These are phyloP conservation scores for Wakefieldia striispora DNA, from an alignment of 768 basidiomycete species.

Conservation along the genomic window DNA sequence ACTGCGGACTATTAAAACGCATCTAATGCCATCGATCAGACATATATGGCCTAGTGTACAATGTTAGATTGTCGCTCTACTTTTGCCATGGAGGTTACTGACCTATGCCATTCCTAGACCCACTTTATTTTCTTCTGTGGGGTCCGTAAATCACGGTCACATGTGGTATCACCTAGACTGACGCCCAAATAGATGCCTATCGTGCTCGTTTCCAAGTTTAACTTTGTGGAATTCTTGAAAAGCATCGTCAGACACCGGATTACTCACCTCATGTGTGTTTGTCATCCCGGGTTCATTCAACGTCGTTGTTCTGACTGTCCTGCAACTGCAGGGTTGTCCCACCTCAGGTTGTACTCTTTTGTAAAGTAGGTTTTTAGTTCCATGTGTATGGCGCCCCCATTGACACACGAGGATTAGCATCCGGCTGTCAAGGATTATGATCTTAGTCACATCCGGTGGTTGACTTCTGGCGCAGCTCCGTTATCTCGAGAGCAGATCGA, in stretches of 20 bases:
- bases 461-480: slow-evolving; percentile 56
- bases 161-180: not conserved
- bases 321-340: slow-evolving; percentile 38
- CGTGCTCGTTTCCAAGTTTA: slow-evolving; percentile 46
- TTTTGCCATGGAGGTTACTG: not conserved
- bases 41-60: slow-evolving; percentile 65
- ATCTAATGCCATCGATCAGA: slow-evolving; percentile 35
- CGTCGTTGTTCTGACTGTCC: not conserved
- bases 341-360: slow-evolving; percentile 47
- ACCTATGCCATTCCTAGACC: slow-evolving; percentile 41
- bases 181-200: slow-evolving; percentile 44
- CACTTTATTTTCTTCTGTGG: slow-evolving; percentile 56
- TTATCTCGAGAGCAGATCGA: slow-evolving; percentile 50
- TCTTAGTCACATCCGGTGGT: slow-evolving; percentile 36
- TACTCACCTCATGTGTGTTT: slow-evolving; percentile 41
- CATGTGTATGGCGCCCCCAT: not conserved
- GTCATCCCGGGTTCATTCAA: not conserved
- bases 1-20: no score
- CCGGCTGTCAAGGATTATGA: slow-evolving; percentile 41
- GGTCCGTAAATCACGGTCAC: slow-evolving; percentile 38
- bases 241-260: slow-evolving; percentile 45
- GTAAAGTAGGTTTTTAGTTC: slow-evolving; percentile 38
- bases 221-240: slow-evolving; percentile 42
- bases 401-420: slow-evolving; percentile 26
- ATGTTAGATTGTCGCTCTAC: slow-evolving; percentile 34